phyloP scores from a whole-genome alignment of 78 protist genomes.

The Dictyostelium purpureum region DNA sequence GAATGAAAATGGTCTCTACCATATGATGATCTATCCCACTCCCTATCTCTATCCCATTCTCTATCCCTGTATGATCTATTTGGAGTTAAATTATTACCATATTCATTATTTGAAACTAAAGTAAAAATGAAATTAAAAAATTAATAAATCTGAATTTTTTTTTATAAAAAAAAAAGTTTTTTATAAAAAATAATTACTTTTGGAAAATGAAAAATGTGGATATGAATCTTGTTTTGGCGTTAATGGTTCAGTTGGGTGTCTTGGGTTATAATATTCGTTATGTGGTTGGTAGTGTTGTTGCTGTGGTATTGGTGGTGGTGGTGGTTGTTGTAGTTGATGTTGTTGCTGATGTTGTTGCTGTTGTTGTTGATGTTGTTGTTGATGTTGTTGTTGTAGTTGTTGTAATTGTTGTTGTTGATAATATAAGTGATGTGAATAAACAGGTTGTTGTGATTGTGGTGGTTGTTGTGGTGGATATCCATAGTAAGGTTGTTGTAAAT shows the following conservation, averaged over 20 bases:
- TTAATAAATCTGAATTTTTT: too few species aligned
- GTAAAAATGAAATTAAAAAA: neutral
- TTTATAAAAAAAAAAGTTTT: too few species aligned
- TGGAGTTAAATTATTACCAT: neutral
- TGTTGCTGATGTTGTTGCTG: neutral
- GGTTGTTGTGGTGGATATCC: neutral
- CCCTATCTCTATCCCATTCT: neutral
- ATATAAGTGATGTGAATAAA: neutral
- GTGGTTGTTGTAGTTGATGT: neutral
- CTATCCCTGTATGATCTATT: neutral
- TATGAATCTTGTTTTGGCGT: constrained; percentile 21
- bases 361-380: constrained; percentile 3
- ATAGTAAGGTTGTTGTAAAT: neutral
- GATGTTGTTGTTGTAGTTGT: neutral
- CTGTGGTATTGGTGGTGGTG: neutral
- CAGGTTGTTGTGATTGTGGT: neutral
- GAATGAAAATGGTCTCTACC: neutral
- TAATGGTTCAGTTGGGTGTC: constrained; percentile 38
- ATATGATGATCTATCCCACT: neutral
- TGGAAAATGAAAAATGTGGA: constrained; percentile 39
- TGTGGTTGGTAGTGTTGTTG: constrained; percentile 6
- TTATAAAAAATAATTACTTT: neutral
- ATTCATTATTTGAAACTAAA: neutral
- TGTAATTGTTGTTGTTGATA: neutral
- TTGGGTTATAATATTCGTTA: constrained; percentile 21